A percentile compares a stretch with the other conserved stretches of the same genome.
Conservation (phyloP, 2,329 filamentous ascomycete species). For the Cordyceps farinosa region DNA sequence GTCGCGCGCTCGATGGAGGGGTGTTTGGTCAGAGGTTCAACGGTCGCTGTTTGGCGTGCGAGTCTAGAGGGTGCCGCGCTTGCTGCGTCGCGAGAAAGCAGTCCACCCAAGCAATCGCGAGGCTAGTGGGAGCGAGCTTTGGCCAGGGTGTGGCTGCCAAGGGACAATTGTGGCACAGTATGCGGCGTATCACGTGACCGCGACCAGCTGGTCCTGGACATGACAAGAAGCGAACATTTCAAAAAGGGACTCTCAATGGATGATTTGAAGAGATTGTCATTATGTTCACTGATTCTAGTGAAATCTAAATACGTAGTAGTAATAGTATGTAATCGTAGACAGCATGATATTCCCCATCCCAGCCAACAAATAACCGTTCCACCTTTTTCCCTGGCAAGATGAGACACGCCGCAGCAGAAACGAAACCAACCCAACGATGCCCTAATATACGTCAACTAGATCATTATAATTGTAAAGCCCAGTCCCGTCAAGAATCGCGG, state of each 20-base stretch:
- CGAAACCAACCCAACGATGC: neutral
- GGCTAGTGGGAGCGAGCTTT: constrained; percentile 6
- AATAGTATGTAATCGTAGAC: constrained; percentile 15
- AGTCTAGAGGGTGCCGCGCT: constrained; percentile 8
- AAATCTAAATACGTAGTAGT: constrained; percentile 11
- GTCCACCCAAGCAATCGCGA: constrained; percentile 9
- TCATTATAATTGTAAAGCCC: constrained; percentile 4
- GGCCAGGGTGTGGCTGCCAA: constrained; percentile 6
- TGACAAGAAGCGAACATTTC: too few relatives aligned
- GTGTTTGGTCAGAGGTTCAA: neutral
- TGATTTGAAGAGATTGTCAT: neutral
- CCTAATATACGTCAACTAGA: constrained; percentile 12
- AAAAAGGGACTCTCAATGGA: neutral
- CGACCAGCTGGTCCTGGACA: neutral
- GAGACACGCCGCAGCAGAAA: constrained; percentile 1
- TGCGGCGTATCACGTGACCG: neutral
- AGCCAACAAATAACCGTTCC: constrained; percentile 3
- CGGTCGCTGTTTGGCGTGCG: constrained; percentile 7
- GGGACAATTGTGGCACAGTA: neutral
- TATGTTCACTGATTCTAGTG: constrained; percentile 3
- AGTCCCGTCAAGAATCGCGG: neutral
- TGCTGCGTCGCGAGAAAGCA: constrained; percentile 13
- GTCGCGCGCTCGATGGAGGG: neutral
- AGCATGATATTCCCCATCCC: constrained; percentile 15
- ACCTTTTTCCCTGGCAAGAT: neutral